These are phyloP conservation scores for Russula brevipes DNA, from an alignment of 768 basidiomycete species.

Conservation along the genomic window DNA sequence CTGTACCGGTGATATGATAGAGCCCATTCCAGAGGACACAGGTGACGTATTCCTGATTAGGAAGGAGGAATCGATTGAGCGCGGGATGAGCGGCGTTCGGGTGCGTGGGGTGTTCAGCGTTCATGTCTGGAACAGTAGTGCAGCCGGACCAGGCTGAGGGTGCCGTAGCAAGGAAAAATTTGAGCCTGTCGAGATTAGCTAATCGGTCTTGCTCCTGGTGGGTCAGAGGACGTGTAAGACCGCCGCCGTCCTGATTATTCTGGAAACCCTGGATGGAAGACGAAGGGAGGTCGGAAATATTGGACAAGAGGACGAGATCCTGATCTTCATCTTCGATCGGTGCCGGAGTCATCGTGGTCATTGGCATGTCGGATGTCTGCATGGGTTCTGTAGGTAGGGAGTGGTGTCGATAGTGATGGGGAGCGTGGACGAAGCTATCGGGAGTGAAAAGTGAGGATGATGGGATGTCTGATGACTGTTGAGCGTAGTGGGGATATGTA, in stretches of 20 bases:
- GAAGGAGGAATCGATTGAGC: constrained; percentile 82
- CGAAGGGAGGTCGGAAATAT: constrained; percentile 16
- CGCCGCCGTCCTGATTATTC: constrained; percentile 18
- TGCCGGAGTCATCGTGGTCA: constrained; percentile 18
- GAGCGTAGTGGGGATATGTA: constrained; percentile 22
- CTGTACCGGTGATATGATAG: constrained; percentile 94
- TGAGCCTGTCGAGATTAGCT: constrained; percentile 74
- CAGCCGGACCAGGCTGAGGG: constrained; percentile 63
- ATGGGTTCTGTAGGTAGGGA: constrained; percentile 13
- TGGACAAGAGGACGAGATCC: constrained; percentile 20
- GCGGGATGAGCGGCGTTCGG: constrained; percentile 62
- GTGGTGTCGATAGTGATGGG: constrained; percentile 12
- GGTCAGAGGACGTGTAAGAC: constrained; percentile 54
- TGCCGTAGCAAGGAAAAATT: constrained; percentile 84
- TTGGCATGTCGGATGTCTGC: constrained; percentile 11
- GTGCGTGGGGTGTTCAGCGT: constrained; percentile 30
- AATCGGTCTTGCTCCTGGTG: constrained; percentile 63
- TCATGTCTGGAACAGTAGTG: constrained; percentile 29
- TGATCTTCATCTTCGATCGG: constrained; percentile 25
- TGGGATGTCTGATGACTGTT: constrained; percentile 9
- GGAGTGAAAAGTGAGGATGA: constrained; percentile 17
- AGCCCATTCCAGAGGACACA: constrained; percentile 90
- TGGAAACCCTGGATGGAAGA: constrained; percentile 24
- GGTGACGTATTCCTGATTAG: constrained; percentile 80
- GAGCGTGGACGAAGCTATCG: not conserved